Percentiles rank a stretch among this genome's conserved stretches.
Evolutionary conservation across 2,329 filamentous ascomycete species (phyloP).

Genomic region (Aspergillus sclerotialis): DNA sequence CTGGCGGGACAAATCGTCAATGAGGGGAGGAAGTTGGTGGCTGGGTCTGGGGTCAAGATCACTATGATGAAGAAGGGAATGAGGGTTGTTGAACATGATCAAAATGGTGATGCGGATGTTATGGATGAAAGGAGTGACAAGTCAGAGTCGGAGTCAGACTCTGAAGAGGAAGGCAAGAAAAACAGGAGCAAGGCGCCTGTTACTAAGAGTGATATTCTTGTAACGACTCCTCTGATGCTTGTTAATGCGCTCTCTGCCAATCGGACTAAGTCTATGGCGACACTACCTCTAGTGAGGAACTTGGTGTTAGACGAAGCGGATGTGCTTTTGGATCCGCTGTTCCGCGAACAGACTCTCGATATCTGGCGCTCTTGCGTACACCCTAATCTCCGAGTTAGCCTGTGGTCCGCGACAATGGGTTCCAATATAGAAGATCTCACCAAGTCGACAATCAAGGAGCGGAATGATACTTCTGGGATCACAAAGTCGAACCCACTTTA

Average conservation of each 20-base stretch:
- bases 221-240: constrained; percentile 72
- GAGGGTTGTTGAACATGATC: constrained; percentile 51
- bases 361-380: constrained; percentile 77
- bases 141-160: constrained; percentile 31
- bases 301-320: constrained; percentile 91
- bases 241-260: constrained; percentile 61
- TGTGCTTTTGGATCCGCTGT: constrained; percentile 83
- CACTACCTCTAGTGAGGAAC: constrained; percentile 61
- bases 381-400: constrained; percentile 62
- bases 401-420: constrained; percentile 97
- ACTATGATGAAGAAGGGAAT: constrained; percentile 82
- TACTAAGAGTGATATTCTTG: constrained; percentile 70
- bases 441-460: constrained; percentile 56
- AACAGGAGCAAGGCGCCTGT: constrained; percentile 38
- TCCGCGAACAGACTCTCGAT: constrained; percentile 76
- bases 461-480: constrained; percentile 28
- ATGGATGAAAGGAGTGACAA: constrained; percentile 32
- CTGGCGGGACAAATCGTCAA: constrained; percentile 72
- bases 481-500: constrained; percentile 48
- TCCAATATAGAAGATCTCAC: constrained; percentile 82
- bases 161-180: constrained; percentile 21
- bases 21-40: constrained; percentile 75
- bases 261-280: constrained; percentile 35
- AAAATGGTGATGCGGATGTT: constrained; percentile 28
- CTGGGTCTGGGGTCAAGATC: constrained; percentile 70